These are phyloP conservation scores for Xylariales sp. DNA, from an alignment of 2,329 filamentous ascomycete genomes.

Conservation along the genomic window DNA sequence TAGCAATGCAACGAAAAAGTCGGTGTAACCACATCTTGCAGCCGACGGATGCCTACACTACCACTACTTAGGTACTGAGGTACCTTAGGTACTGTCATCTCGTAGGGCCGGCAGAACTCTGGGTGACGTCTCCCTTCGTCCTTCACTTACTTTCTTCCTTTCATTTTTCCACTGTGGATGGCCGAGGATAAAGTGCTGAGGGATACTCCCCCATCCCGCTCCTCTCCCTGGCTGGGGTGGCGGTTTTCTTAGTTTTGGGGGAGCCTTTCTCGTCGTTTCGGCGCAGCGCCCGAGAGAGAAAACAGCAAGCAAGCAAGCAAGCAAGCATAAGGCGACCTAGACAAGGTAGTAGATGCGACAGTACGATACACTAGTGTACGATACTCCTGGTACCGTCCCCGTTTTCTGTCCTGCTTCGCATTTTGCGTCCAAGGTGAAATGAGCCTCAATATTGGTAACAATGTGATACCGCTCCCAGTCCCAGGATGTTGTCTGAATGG, in stretches of 20 bases:
- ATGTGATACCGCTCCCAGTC: neutral
- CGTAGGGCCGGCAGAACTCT: slow-evolving; percentile 26
- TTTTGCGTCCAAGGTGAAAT: slow-evolving; percentile 24
- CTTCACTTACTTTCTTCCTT: neutral
- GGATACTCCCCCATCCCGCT: neutral
- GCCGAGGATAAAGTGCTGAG: neutral
- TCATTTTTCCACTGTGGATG: neutral
- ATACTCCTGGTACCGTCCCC: neutral
- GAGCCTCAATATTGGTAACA: slow-evolving; percentile 26
- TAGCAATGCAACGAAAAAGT: slow-evolving; percentile 30
- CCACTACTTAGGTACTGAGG: neutral
- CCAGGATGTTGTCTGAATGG: slow-evolving; percentile 18
- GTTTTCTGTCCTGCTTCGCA: slow-evolving; percentile 18
- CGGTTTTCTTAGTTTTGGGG: slow-evolving; percentile 8
- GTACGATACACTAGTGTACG: slow-evolving; percentile 15
- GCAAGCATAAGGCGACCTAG: slow-evolving; percentile 22
- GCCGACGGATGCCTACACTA: slow-evolving; percentile 23
- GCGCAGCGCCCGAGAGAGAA: slow-evolving; percentile 14
- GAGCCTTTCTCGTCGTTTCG: slow-evolving; percentile 8
- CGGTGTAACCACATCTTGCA: slow-evolving; percentile 38
- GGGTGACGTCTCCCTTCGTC: slow-evolving; percentile 23
- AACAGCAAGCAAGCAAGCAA: slow-evolving; percentile 12
- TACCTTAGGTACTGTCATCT: slow-evolving; percentile 8
- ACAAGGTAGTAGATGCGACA: slow-evolving; percentile 15
- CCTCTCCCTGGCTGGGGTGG: slow-evolving; percentile 11